Percentiles rank a stretch among this genome's conserved stretches.
Conservation (phyloP, 805 yeast species). For the Kodamaea hsintzibuensis region DNA sequence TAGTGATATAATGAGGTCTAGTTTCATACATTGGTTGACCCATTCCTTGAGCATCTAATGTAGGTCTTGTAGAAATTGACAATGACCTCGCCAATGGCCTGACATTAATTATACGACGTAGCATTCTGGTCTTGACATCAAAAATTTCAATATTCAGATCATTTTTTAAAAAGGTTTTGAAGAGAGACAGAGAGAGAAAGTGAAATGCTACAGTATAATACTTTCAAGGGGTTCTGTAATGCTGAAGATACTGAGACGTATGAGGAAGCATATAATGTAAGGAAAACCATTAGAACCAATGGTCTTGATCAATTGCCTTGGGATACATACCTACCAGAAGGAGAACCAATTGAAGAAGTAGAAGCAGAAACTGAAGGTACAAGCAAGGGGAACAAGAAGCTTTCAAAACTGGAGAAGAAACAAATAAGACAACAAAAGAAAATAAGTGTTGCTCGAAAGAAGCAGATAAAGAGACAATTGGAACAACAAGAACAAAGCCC, state of each 20-base stretch:
- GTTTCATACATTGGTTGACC: slow-evolving; percentile 92
- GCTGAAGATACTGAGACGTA: not conserved
- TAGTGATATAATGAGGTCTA: slow-evolving; percentile 68
- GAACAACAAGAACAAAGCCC: not conserved
- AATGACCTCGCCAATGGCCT: not conserved
- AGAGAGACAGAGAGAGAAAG: too few relatives aligned
- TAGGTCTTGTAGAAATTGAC: slow-evolving; percentile 6
- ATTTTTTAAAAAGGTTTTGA: not conserved
- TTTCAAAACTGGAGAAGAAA: slow-evolving; percentile 12
- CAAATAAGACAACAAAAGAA: slow-evolving; percentile 14
- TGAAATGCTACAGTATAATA: slow-evolving; percentile 15
- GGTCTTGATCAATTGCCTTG: slow-evolving; percentile 15
- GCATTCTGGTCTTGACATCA: not conserved
- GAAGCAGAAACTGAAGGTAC: not conserved
- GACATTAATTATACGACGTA: not conserved
- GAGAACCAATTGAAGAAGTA: not conserved
- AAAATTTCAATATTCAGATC: not conserved
- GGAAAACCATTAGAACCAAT: slow-evolving; percentile 5
- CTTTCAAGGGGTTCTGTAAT: slow-evolving; percentile 20
- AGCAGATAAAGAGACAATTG: slow-evolving; percentile 16
- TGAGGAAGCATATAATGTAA: not conserved
- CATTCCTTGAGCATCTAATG: slow-evolving; percentile 40
- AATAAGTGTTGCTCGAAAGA: slow-evolving; percentile 20
- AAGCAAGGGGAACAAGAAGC: slow-evolving; percentile 1
- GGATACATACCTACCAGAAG: slow-evolving; percentile 3